Conservation (phyloP, 345 rosid genomes). For the Moringa oleifera region DNA sequence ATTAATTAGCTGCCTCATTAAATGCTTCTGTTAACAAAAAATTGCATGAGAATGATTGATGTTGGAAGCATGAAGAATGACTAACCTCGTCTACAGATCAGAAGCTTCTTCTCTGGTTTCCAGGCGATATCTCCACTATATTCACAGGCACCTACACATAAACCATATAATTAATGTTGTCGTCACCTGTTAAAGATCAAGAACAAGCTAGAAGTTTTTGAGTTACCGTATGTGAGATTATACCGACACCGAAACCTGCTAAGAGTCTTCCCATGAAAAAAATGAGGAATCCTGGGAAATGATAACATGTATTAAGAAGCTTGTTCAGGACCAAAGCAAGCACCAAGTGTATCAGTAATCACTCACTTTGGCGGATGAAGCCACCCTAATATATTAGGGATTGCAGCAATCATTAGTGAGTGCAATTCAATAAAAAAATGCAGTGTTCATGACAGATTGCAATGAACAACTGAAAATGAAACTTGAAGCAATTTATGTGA, state of each 20-base stretch:
- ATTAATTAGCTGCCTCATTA: slow-evolving; percentile 2
- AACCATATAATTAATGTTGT: not conserved
- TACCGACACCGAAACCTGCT: slow-evolving; percentile 75
- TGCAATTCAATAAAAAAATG: no score
- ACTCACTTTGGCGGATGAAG: slow-evolving; percentile 65
- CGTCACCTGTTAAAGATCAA: not conserved
- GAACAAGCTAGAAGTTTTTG: not conserved
- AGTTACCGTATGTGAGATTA: slow-evolving; percentile 64
- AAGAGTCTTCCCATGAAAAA: slow-evolving; percentile 75
- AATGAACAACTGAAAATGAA: not conserved
- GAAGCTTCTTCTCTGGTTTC: slow-evolving; percentile 65
- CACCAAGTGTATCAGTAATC: not conserved
- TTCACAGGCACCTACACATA: slow-evolving; percentile 63
- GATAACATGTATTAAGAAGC: not conserved
- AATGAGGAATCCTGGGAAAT: slow-evolving; percentile 59
- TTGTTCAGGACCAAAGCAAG: not conserved
- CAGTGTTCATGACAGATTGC: no score
- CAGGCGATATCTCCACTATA: slow-evolving; percentile 78
- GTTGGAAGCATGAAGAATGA: not conserved
- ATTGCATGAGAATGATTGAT: not conserved
- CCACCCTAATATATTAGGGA: slow-evolving; percentile 82
- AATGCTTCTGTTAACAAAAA: not conserved
- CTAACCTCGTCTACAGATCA: slow-evolving; percentile 72
- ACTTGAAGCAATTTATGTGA: not conserved
- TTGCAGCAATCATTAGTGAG: slow-evolving; percentile 71